Conservation (phyloP, 768 basidiomycete species). For the Zangia roseola region DNA sequence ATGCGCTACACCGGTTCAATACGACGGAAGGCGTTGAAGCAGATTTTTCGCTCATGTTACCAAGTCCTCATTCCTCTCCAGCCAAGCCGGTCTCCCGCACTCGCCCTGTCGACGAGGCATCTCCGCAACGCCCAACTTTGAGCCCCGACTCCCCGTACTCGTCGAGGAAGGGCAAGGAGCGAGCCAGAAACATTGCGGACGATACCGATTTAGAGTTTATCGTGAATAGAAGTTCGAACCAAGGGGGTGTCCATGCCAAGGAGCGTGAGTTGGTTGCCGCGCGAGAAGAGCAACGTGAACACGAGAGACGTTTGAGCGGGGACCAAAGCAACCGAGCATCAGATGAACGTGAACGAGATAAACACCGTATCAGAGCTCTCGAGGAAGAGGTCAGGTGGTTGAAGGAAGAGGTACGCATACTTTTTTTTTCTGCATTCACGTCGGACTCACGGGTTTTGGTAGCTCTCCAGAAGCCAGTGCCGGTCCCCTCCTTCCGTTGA, state of each 20-base stretch:
- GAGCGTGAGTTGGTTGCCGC: constrained; percentile 62
- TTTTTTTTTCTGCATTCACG: not conserved
- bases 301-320: constrained; percentile 40
- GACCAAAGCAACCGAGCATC: constrained; percentile 30
- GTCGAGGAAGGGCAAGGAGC: constrained; percentile 47
- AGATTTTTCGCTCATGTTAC: constrained; percentile 51
- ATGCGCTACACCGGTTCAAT: constrained; percentile 49
- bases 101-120: constrained; percentile 17
- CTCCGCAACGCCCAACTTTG: not conserved
- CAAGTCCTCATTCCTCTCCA: constrained; percentile 42
- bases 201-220: constrained; percentile 29
- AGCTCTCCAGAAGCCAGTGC: constrained; percentile 48
- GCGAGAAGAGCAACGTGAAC: constrained; percentile 48
- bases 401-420: constrained; percentile 49
- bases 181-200: constrained; percentile 30
- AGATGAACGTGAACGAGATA: constrained; percentile 53
- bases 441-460: constrained; percentile 6
- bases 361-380: constrained; percentile 58
- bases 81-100: constrained; percentile 24
- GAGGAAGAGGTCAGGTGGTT: constrained; percentile 64
- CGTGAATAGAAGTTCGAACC: constrained; percentile 42
- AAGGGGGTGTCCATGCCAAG: constrained; percentile 53
- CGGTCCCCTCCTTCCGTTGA: constrained; percentile 7
- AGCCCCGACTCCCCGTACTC: not conserved
- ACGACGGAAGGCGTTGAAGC: constrained; percentile 43